Evolutionary conservation across 1,284 basidiomycete genomes (phyloP).

Genomic region (Austropuccinia psidii): DNA sequence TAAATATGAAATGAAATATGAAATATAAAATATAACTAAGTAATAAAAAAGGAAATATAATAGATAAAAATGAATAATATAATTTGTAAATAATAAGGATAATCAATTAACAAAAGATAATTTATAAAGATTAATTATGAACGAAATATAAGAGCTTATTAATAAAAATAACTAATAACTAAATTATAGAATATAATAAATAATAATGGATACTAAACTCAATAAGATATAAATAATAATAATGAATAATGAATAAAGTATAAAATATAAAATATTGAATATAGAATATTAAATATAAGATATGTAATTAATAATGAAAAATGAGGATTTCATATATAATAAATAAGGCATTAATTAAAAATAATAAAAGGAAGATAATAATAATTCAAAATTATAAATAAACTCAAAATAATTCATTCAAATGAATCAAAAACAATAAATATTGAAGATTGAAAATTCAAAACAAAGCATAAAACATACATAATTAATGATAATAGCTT

Average conservation of each 20-base stretch:
- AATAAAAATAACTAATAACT: background rate
- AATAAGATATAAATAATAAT: background rate
- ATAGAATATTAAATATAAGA: background rate
- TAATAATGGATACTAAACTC: background rate
- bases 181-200: background rate
- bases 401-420: background rate
- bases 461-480: background rate
- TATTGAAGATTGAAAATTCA: background rate
- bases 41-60: background rate
- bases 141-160: too few relatives aligned
- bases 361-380: background rate
- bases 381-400: background rate
- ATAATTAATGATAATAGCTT: background rate
- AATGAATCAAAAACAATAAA: background rate
- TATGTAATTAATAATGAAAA: background rate
- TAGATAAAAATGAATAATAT: too few relatives aligned
- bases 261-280: background rate
- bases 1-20: background rate
- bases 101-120: too few relatives aligned
- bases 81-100: too few relatives aligned
- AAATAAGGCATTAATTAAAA: background rate
- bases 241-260: background rate
- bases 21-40: background rate
- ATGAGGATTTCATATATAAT: background rate
- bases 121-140: too few relatives aligned